phyloP scores from a whole-genome alignment of 345 rosid species.

The Gossypium turneri region DNA sequence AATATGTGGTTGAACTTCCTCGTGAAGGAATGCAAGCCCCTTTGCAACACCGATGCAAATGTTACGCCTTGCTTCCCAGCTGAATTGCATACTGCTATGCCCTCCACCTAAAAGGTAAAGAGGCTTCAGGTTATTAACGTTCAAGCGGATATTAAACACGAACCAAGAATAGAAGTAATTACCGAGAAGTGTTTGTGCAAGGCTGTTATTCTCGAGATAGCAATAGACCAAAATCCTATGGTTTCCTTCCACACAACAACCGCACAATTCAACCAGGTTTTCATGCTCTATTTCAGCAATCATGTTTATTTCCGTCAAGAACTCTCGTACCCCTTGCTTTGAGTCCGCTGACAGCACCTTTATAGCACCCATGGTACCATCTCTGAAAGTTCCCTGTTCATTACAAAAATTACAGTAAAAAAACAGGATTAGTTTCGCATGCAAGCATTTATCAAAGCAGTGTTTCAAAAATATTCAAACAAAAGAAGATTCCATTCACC shows the following conservation, averaged over 20 bases:
- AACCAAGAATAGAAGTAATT: neutral
- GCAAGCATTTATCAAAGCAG: neutral
- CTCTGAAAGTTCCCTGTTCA: slow-evolving; percentile 50
- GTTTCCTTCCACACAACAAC: slow-evolving; percentile 61
- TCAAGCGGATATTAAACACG: neutral
- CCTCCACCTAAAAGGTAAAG: slow-evolving; percentile 32
- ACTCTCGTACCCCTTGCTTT: slow-evolving; percentile 60
- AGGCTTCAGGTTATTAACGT: neutral
- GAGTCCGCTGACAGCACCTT: slow-evolving; percentile 63
- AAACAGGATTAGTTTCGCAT: neutral
- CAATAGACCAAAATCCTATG: slow-evolving; percentile 66
- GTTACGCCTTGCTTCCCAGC: slow-evolving; percentile 44
- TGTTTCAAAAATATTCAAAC: neutral
- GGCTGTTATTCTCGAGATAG: slow-evolving; percentile 72
- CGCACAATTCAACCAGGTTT: slow-evolving; percentile 56
- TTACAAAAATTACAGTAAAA: neutral
- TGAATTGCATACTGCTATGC: slow-evolving; percentile 41
- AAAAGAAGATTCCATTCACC: slow-evolving; percentile 37
- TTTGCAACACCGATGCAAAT: slow-evolving; percentile 66
- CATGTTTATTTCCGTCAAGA: slow-evolving; percentile 57
- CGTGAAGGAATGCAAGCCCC: slow-evolving; percentile 71
- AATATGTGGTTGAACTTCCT: slow-evolving; percentile 56
- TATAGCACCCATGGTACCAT: slow-evolving; percentile 50
- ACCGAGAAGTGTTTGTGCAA: slow-evolving; percentile 69
- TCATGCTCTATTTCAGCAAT: slow-evolving; percentile 55